Conservation (phyloP, 192 early-diverging fungal genomes). For the Phycomyces nitens region DNA sequence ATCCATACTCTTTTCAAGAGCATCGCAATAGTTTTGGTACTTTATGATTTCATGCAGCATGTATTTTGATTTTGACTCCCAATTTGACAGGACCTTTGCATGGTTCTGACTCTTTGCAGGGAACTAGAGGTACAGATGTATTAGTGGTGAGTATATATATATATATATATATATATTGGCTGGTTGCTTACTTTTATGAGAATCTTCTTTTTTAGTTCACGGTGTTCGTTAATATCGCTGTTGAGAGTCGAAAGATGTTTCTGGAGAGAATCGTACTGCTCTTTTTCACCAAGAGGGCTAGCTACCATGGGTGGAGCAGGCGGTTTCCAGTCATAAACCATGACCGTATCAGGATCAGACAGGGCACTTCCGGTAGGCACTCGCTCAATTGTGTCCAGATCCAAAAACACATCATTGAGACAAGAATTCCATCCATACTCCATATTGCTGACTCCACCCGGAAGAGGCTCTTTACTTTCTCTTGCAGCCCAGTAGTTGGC, state of each 20-base stretch:
- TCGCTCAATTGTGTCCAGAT: slow-evolving; percentile 25
- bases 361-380: slow-evolving; percentile 19
- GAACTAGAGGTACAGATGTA: slow-evolving; percentile 53
- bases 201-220: slow-evolving; percentile 52
- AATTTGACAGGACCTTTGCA: slow-evolving; percentile 68
- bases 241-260: slow-evolving; percentile 62
- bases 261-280: slow-evolving; percentile 62
- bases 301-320: slow-evolving; percentile 47
- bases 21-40: slow-evolving; percentile 76
- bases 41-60: slow-evolving; percentile 81
- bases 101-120: slow-evolving; percentile 53
- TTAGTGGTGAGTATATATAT: not conserved
- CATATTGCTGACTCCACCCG: slow-evolving; percentile 83
- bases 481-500: slow-evolving; percentile 96
- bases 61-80: slow-evolving; percentile 77
- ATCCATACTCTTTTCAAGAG: slow-evolving; percentile 50
- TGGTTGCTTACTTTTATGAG: slow-evolving; percentile 29
- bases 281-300: slow-evolving; percentile 36
- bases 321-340: slow-evolving; percentile 46
- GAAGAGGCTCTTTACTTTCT: slow-evolving; percentile 84
- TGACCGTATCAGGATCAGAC: slow-evolving; percentile 9
- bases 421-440: slow-evolving; percentile 89
- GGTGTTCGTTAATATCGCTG: slow-evolving; percentile 65
- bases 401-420: slow-evolving; percentile 30
- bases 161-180: not conserved